phyloP scores from a whole-genome alignment of 495 filamentous ascomycete genomes.

The Rostrohypoxylon terebratum region DNA sequence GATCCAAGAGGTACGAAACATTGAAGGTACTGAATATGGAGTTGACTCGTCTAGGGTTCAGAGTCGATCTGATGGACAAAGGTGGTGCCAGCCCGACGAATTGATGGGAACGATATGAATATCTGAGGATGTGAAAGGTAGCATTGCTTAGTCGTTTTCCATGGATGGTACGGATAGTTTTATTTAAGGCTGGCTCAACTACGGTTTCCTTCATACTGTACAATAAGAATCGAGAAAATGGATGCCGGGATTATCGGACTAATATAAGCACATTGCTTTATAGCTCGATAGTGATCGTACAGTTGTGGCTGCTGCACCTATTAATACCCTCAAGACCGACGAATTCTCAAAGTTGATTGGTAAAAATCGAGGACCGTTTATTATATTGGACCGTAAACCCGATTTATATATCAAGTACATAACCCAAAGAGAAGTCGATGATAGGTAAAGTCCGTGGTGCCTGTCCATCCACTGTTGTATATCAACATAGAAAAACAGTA shows the following conservation, averaged over 20 bases:
- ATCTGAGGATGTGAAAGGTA: neutral
- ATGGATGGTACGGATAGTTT: constrained; percentile 23
- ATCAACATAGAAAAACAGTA: constrained; percentile 27
- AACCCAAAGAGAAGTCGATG: constrained; percentile 23
- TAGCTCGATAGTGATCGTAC: neutral
- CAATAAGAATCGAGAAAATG: constrained; percentile 23
- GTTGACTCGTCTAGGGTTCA: constrained; percentile 24
- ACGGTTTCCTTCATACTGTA: constrained; percentile 34
- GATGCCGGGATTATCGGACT: constrained; percentile 8
- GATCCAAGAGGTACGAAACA: neutral
- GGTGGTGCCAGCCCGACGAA: constrained; percentile 18
- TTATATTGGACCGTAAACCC: constrained; percentile 8
- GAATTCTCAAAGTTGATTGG: neutral
- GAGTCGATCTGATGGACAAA: constrained; percentile 29
- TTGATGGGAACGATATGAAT: neutral
- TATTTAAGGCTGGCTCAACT: neutral
- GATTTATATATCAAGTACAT: constrained; percentile 31
- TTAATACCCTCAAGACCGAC: neutral
- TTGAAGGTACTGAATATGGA: constrained; percentile 4
- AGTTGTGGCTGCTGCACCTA: neutral
- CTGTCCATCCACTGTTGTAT: constrained; percentile 26
- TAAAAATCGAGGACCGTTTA: constrained; percentile 19
- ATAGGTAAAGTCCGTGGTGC: constrained; percentile 16
- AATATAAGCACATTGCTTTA: neutral
- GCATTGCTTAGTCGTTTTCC: constrained; percentile 30